A percentile compares a stretch with the other conserved stretches of the same genome.
These are phyloP conservation scores for Infundibulicybe gibba DNA, from an alignment of 768 basidiomycete species.

Conservation along the genomic window DNA sequence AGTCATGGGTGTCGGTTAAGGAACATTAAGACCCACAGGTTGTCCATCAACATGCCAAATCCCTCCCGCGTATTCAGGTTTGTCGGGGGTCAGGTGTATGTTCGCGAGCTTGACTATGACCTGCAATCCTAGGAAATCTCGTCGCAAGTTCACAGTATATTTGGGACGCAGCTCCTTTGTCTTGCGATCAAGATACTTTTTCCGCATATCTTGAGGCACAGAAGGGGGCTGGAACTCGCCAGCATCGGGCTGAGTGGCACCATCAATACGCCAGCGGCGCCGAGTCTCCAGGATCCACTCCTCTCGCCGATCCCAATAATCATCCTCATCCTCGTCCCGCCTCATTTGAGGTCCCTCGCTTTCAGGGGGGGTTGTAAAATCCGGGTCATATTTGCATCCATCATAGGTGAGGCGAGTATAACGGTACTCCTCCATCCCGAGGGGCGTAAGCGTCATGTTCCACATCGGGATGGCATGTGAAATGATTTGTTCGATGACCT, in stretches of 20 bases:
- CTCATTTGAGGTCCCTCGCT: slow-evolving; percentile 3
- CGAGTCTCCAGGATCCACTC: not conserved
- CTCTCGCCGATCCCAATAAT: slow-evolving; percentile 4
- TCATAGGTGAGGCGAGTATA: slow-evolving; percentile 7
- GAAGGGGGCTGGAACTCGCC: slow-evolving; percentile 6
- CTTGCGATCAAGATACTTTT: not conserved
- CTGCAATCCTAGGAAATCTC: slow-evolving; percentile 16
- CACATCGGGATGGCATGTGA: slow-evolving; percentile 14
- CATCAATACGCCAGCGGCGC: not conserved
- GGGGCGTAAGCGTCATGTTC: slow-evolving; percentile 15
- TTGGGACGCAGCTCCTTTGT: not conserved
- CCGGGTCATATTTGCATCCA: slow-evolving; percentile 6
- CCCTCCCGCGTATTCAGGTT: slow-evolving; percentile 30
- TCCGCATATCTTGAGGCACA: not conserved
- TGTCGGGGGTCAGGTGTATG: slow-evolving; percentile 31
- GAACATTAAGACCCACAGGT: slow-evolving; percentile 4
- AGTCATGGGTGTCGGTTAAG: not conserved
- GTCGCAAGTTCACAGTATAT: slow-evolving; percentile 4
- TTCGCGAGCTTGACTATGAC: slow-evolving; percentile 28
- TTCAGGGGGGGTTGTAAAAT: not conserved
- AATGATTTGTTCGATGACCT: slow-evolving; percentile 12
- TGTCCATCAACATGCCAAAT: slow-evolving; percentile 35
- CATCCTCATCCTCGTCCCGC: not conserved
- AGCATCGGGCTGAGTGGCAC: slow-evolving; percentile 10
- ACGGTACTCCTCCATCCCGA: slow-evolving; percentile 3